These are phyloP conservation scores for Lactifluus subvellereus DNA, from an alignment of 768 basidiomycete species.

Conservation along the genomic window DNA sequence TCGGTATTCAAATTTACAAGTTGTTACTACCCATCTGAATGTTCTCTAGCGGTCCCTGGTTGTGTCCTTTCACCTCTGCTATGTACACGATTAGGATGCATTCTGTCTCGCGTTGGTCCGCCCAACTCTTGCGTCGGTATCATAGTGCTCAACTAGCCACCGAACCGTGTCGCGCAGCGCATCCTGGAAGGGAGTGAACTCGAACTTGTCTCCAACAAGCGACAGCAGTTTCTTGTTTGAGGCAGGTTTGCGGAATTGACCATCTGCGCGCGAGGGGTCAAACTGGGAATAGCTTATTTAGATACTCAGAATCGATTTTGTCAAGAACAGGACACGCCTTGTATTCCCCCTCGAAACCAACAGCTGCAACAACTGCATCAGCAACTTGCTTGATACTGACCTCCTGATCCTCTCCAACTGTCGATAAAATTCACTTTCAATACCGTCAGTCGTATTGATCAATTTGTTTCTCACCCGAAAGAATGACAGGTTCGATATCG, in stretches of 20 bases:
- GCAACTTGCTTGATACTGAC: slow-evolving; percentile 88
- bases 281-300: slow-evolving; percentile 45
- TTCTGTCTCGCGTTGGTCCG: slow-evolving; percentile 12
- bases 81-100: not conserved
- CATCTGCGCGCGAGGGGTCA: slow-evolving; percentile 79
- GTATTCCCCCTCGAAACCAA: slow-evolving; percentile 76
- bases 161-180: slow-evolving; percentile 73
- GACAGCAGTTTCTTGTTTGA: slow-evolving; percentile 81
- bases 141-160: slow-evolving; percentile 85
- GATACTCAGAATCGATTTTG: not conserved
- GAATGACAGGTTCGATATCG: slow-evolving; percentile 87
- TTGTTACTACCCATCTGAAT: not conserved
- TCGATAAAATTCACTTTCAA: not conserved
- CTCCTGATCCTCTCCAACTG: slow-evolving; percentile 91
- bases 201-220: slow-evolving; percentile 65
- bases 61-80: not conserved
- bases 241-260: slow-evolving; percentile 94
- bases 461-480: slow-evolving; percentile 55
- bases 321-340: slow-evolving; percentile 38
- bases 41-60: not conserved
- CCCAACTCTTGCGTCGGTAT: slow-evolving; percentile 57
- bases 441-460: not conserved
- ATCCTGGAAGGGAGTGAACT: slow-evolving; percentile 87
- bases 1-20: no score
- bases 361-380: slow-evolving; percentile 81